A percentile compares a stretch with the other conserved stretches of the same genome.
These are phyloP conservation scores for Clavariopsis aquatica DNA, from an alignment of 495 filamentous ascomycete genomes.

Conservation along the genomic window DNA sequence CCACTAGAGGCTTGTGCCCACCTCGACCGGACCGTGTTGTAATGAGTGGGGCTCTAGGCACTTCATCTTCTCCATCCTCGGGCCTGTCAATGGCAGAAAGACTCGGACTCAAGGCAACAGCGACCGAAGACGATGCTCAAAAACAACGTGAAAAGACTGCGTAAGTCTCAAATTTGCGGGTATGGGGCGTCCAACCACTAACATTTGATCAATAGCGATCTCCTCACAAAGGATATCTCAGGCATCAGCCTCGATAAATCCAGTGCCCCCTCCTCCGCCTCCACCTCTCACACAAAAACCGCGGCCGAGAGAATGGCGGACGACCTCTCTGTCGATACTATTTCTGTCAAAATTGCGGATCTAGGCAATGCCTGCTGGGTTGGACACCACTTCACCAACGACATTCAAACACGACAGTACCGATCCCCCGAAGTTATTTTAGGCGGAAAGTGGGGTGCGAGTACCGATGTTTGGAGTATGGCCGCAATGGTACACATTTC, in stretches of 20 bases:
- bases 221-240: constrained; percentile 87
- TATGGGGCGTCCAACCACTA: background rate
- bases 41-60: constrained; percentile 53
- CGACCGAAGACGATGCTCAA: constrained; percentile 63
- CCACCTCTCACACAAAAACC: constrained; percentile 49
- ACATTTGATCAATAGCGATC: constrained; percentile 61
- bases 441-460: constrained; percentile 96
- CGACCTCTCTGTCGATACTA: constrained; percentile 66
- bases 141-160: constrained; percentile 91
- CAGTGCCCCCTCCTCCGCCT: constrained; percentile 40
- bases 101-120: constrained; percentile 59
- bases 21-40: constrained; percentile 41
- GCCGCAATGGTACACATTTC: constrained; percentile 79
- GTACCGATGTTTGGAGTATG: constrained; percentile 99
- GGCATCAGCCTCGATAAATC: constrained; percentile 88
- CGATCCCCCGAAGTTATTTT: constrained; percentile 96
- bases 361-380: constrained; percentile 99
- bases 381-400: constrained; percentile 97
- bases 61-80: constrained; percentile 32
- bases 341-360: constrained; percentile 99
- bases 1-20: constrained; percentile 37
- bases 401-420: constrained; percentile 98
- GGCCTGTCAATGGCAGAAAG: constrained; percentile 60
- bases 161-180: constrained; percentile 55
- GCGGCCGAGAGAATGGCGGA: constrained; percentile 53